These are phyloP conservation scores for Tephrocybe sp. DNA, from an alignment of 768 basidiomycete species.

Conservation along the genomic window DNA sequence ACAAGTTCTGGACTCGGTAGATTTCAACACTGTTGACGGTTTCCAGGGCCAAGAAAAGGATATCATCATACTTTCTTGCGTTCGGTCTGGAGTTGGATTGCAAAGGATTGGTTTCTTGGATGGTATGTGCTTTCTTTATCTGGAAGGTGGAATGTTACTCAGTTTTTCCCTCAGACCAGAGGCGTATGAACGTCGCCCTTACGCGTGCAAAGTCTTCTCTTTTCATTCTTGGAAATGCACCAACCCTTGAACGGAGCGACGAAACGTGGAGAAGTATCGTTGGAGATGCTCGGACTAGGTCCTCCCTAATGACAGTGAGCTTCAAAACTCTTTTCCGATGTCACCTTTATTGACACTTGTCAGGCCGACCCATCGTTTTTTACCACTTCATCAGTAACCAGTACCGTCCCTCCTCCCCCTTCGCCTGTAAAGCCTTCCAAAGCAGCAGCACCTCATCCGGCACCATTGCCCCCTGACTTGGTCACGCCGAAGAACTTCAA, in stretches of 20 bases:
- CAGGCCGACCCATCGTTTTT: slow-evolving; percentile 28
- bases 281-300: slow-evolving; percentile 66
- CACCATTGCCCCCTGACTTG: slow-evolving; percentile 17
- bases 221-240: slow-evolving; percentile 87
- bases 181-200: slow-evolving; percentile 98
- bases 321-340: neutral
- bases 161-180: slow-evolving; percentile 46
- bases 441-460: slow-evolving; percentile 4
- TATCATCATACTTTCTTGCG: slow-evolving; percentile 95
- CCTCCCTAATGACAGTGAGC: slow-evolving; percentile 59
- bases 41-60: slow-evolving; percentile 99
- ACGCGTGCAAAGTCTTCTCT: slow-evolving; percentile 95
- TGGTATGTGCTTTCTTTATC: slow-evolving; percentile 38
- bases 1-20: slow-evolving; percentile 66
- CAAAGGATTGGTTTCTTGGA: slow-evolving; percentile 84
- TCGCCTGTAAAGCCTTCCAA: slow-evolving; percentile 14
- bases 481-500: slow-evolving; percentile 20
- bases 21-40: slow-evolving; percentile 98
- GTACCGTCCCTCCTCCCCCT: slow-evolving; percentile 18
- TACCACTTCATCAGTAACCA: slow-evolving; percentile 14
- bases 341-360: neutral
- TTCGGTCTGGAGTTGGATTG: slow-evolving; percentile 86
- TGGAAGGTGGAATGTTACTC: neutral
- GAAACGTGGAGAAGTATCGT: slow-evolving; percentile 77
- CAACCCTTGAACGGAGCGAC: slow-evolving; percentile 87